These are phyloP conservation scores for Trametes hirsuta DNA, from an alignment of 1,284 basidiomycete genomes.

Conservation along the genomic window DNA sequence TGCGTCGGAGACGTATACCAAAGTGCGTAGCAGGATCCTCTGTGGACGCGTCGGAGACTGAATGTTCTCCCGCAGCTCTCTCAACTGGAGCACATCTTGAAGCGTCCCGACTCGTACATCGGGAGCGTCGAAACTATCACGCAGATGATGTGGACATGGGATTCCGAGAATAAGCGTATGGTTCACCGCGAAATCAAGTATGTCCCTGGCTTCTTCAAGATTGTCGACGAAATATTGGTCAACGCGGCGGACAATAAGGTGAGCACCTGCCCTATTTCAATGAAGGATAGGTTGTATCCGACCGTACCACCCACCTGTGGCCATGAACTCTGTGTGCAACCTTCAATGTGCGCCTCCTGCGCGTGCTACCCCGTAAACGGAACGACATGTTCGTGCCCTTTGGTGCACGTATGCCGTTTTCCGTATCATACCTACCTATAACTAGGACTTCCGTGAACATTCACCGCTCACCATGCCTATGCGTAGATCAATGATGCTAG, in stretches of 20 bases:
- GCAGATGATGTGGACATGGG: conserved; percentile 91
- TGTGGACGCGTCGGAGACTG: conserved; percentile 1
- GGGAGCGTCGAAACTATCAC: conserved; percentile 89
- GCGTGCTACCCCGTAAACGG: too few species aligned
- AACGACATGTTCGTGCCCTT: too few species aligned
- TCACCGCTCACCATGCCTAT: too few species aligned
- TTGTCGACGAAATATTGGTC: conserved; percentile 98
- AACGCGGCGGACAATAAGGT: conserved; percentile 99
- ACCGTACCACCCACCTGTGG: too few species aligned
- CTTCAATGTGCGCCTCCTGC: too few species aligned
- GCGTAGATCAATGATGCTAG: conserved; percentile 82
- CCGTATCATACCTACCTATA: not conserved
- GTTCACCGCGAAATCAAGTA: conserved; percentile 84
- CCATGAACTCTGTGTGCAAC: too few species aligned
- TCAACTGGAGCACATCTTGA: conserved; percentile 95
- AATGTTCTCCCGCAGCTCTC: conserved; percentile 64
- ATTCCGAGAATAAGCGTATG: conserved; percentile 81
- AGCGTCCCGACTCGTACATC: conserved; percentile 98
- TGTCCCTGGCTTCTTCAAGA: conserved; percentile 99
- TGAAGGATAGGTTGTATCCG: not conserved
- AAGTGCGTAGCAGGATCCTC: conserved; percentile 53
- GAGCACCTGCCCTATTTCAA: conserved; percentile 12
- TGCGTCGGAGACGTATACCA: conserved; percentile 91
- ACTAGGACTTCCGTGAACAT: not conserved
- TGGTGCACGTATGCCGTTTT: too few species aligned